Percentiles rank a stretch among this genome's conserved stretches.
These are phyloP conservation scores for Puccinia hordei DNA, from an alignment of 1,284 basidiomycete species.

Conservation along the genomic window DNA sequence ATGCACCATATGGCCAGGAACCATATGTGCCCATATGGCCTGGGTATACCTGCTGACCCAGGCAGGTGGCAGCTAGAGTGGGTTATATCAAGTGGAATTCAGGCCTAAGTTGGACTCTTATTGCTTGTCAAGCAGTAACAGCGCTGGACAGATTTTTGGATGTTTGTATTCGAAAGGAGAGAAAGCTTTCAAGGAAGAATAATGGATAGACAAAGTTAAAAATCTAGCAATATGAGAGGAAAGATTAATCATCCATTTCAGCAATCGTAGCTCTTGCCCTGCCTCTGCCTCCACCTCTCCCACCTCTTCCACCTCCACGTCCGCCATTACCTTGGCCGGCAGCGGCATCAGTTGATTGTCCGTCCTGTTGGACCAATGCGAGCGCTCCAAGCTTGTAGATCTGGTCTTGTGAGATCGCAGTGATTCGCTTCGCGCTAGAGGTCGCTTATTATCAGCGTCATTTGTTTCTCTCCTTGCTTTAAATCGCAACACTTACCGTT, in stretches of 20 bases:
- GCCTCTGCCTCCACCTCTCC: conserved; percentile 22
- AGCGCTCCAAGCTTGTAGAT: conserved; percentile 38
- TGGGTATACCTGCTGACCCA: no score
- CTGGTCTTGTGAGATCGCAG: conserved; percentile 46
- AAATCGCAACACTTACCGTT: conserved; percentile 87
- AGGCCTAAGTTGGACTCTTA: no score
- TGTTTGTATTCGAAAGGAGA: not conserved
- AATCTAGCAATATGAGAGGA: not conserved
- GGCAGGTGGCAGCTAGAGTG: no score
- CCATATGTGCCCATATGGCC: no score
- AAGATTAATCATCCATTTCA: conserved; percentile 49
- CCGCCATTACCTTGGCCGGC: not conserved
- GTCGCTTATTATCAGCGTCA: not conserved
- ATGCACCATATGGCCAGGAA: no score
- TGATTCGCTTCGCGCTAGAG: conserved; percentile 45
- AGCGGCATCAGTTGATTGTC: not conserved
- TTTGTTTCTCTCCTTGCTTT: conserved; percentile 60
- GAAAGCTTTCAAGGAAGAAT: no score
- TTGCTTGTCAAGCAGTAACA: no score
- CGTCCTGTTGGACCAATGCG: conserved; percentile 43
- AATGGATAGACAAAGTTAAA: not conserved
- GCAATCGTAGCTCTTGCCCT: conserved; percentile 44
- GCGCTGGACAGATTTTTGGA: no score
- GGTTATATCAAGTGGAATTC: no score
- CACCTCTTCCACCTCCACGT: conserved; percentile 21